Evolutionary conservation across 1,284 basidiomycete genomes (phyloP).

Genomic region (Cryptococcus wingfieldii): DNA sequence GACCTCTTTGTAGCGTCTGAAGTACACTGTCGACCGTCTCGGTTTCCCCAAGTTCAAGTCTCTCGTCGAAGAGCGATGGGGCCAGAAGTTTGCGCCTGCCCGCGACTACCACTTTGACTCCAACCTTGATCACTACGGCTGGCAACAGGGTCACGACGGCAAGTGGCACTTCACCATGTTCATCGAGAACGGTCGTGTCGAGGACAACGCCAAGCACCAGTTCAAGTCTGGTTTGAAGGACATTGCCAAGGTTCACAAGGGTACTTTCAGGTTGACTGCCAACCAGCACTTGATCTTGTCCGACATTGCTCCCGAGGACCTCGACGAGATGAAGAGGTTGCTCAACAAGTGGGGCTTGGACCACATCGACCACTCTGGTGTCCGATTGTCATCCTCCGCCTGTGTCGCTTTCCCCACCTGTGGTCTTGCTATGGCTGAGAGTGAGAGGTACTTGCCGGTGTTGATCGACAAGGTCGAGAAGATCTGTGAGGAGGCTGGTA

Average conservation of each 20-base stretch:
- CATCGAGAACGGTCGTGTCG: slow-evolving; percentile 95
- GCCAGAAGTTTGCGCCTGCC: slow-evolving; percentile 69
- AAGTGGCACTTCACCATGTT: slow-evolving; percentile 90
- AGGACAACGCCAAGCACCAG: slow-evolving; percentile 81
- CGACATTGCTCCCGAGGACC: slow-evolving; percentile 69
- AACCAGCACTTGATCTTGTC: slow-evolving; percentile 94
- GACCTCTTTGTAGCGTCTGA: slow-evolving; percentile 57
- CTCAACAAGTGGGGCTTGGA: slow-evolving; percentile 87
- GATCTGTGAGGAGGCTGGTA: slow-evolving; percentile 86
- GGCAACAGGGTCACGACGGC: slow-evolving; percentile 82
- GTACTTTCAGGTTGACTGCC: slow-evolving; percentile 83
- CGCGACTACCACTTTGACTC: slow-evolving; percentile 77
- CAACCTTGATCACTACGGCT: slow-evolving; percentile 93
- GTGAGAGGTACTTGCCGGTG: slow-evolving; percentile 90
- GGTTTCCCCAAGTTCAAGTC: slow-evolving; percentile 78
- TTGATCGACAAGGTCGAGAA: slow-evolving; percentile 93
- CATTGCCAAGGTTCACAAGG: slow-evolving; percentile 91
- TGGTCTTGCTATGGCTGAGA: slow-evolving; percentile 91
- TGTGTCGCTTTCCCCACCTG: slow-evolving; percentile 99
- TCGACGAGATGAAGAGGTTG: slow-evolving; percentile 72
- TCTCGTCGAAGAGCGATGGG: slow-evolving; percentile 85
- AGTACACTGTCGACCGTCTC: slow-evolving; percentile 97
- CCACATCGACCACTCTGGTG: slow-evolving; percentile 72
- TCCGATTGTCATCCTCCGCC: slow-evolving; percentile 82
- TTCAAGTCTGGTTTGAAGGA: slow-evolving; percentile 93